phyloP scores from a whole-genome alignment of 768 basidiomycete genomes.

The Phanerochaete sordida region DNA sequence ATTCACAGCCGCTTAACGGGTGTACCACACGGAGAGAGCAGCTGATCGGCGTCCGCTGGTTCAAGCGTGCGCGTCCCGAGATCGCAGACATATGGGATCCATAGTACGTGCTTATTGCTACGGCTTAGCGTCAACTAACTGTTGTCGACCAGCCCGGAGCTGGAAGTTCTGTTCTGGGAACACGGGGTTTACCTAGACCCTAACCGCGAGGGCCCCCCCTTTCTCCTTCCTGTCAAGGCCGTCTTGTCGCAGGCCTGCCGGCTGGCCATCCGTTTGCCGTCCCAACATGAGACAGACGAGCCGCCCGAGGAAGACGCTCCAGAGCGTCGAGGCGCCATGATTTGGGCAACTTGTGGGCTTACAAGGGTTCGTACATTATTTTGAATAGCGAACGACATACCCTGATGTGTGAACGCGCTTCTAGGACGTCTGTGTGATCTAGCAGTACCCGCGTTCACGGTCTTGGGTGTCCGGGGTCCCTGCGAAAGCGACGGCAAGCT shows the following conservation, averaged over 20 bases:
- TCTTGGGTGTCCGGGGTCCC: no score
- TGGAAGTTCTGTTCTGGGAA: conserved; percentile 3
- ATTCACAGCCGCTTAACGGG: not conserved
- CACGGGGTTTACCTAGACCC: not conserved
- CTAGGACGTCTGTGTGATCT: not conserved
- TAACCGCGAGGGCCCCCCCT: not conserved
- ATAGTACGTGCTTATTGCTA: not conserved
- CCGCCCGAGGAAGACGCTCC: not conserved
- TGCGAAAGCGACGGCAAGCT: no score
- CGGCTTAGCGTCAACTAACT: not conserved
- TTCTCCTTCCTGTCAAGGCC: not conserved
- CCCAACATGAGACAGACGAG: not conserved
- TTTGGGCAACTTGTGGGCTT: conserved; percentile 1
- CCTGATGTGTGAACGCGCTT: not conserved
- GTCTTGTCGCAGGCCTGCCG: not conserved
- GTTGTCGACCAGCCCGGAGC: not conserved
- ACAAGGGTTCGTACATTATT: not conserved
- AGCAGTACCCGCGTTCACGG: not conserved
- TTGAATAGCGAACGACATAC: not conserved
- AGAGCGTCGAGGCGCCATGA: not conserved
- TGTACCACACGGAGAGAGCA: not conserved
- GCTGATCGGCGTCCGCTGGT: conserved; percentile 6
- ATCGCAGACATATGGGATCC: not conserved
- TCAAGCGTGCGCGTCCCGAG: not conserved
- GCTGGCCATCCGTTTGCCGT: not conserved